These are phyloP conservation scores for Ilyonectria sp. DNA, from an alignment of 2,329 filamentous ascomycete species.

Conservation along the genomic window DNA sequence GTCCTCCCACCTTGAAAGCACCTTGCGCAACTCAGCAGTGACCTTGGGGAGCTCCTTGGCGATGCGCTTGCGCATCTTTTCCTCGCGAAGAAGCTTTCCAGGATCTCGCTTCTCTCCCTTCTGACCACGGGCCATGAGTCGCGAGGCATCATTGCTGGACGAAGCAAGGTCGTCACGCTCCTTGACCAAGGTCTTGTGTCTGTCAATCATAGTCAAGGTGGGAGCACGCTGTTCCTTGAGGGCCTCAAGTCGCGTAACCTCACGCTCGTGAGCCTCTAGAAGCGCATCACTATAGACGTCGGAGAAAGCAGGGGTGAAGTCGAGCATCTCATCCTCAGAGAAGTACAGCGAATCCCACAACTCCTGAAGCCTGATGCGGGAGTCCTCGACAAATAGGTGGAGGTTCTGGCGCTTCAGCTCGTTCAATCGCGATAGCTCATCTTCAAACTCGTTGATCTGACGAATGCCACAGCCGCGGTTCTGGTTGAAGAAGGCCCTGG, in stretches of 20 bases:
- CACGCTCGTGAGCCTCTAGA: conserved; percentile 93
- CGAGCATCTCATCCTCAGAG: conserved; percentile 98
- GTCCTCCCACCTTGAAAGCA: conserved; percentile 90
- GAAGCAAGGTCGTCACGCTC: conserved; percentile 91
- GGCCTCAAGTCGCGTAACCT: conserved; percentile 85
- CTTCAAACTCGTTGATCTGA: conserved; percentile 96
- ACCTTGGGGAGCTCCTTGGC: conserved; percentile 96
- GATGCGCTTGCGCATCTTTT: conserved; percentile 99
- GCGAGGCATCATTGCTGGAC: conserved; percentile 94
- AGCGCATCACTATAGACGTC: conserved; percentile 98
- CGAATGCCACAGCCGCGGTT: conserved; percentile 93
- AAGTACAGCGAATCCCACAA: conserved; percentile 96
- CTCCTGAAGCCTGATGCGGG: conserved; percentile 90
- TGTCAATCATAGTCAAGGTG: conserved; percentile 85
- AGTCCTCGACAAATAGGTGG: conserved; percentile 96
- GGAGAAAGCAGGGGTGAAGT: conserved; percentile 96
- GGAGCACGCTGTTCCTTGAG: conserved; percentile 91
- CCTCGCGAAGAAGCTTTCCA: conserved; percentile 91
- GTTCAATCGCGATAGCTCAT: conserved; percentile 87
- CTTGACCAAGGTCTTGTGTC: conserved; percentile 83
- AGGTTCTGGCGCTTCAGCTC: conserved; percentile 96
- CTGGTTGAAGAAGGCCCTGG: conserved; percentile 85
- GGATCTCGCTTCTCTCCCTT: conserved; percentile 97
- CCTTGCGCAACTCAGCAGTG: conserved; percentile 84
- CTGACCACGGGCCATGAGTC: conserved; percentile 90